A percentile compares a stretch with the other conserved stretches of the same genome.
Conservation (phyloP, 1,284 basidiomycete genomes). For the Rhodotorula sp. region DNA sequence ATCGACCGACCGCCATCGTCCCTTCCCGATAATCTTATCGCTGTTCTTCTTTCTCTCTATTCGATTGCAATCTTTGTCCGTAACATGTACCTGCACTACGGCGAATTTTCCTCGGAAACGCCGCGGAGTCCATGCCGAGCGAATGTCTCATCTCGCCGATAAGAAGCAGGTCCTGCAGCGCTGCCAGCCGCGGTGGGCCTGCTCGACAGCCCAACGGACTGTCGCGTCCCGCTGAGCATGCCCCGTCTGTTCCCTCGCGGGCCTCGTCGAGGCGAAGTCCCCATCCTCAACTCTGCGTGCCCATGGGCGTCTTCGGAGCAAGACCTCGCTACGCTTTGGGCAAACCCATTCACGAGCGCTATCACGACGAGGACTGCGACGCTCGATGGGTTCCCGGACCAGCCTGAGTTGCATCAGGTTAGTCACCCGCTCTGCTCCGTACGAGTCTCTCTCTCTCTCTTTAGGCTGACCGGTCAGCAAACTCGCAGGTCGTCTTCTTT, state of each 20-base stretch:
- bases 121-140: no score
- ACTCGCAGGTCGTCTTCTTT: slow-evolving; percentile 27
- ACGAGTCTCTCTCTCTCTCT: no score
- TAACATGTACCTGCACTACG: no score
- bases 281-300: slow-evolving; percentile 68
- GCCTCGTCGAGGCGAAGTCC: not conserved
- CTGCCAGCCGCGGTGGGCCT: not conserved
- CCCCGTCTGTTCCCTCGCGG: slow-evolving; percentile 21
- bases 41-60: no score
- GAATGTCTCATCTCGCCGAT: not conserved
- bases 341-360: slow-evolving; percentile 66
- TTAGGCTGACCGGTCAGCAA: no score
- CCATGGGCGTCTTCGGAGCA: slow-evolving; percentile 69
- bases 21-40: no score
- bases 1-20: no score
- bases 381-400: slow-evolving; percentile 64
- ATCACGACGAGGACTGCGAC: slow-evolving; percentile 74
- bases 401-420: slow-evolving; percentile 57
- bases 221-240: no score
- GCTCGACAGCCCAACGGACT: no score
- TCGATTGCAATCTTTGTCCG: no score
- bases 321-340: slow-evolving; percentile 64
- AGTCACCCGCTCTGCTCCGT: slow-evolving; percentile 41
- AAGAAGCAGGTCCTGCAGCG: not conserved
- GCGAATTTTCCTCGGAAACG: no score